Evolutionary conservation across 2,329 filamentous ascomycete genomes (phyloP), one percentile per base, ranked within the genome.

Genomic region (Mycosphaerella sp.): DNA sequence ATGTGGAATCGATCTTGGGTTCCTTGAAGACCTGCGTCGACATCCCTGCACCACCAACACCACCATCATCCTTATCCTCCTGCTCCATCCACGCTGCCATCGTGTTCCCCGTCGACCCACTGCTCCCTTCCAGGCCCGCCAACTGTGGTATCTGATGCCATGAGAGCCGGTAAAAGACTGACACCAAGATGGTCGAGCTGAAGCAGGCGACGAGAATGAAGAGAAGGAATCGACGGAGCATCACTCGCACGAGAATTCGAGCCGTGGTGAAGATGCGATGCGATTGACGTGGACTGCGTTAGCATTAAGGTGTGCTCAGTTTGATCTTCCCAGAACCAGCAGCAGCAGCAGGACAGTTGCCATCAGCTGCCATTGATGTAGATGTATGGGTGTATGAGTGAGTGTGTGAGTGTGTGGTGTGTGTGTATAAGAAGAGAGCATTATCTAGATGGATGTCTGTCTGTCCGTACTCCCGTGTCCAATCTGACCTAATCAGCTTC

Each of bases 141-240:
- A 69, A 63, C 55, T 75, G 71, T 21, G 73, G 73, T 23, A 75
- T 47, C 1, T 64, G 63, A 32, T 62, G 65, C 70, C 70, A 73
- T 58, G 69, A 66, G 44, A 70, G 64, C 41, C 64, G 66, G 11
- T 70, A 69, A 56, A 72, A 72, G 42, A 67, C 34, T 23, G 59
- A 49, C 53, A 72, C 63, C 54, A 74, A 52, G 50, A 74, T 64
- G 46, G 71, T 47, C 2, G 60, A 63, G 53, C 51, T 58, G 45
- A 64, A 48, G 31, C 55, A 50, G 47, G 56, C 64, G 41, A 63
- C 52, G 48, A 67, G 17, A 47, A 64, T 21, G 47, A 65, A 55
- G 26, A 61, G 58, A 12, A 64, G 42, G 46, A 62, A 53, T 17
- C 58, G 57, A 54, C 66, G 66, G 56, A 61, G 61, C 49, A 66